Evolutionary conservation across 345 rosid species (phyloP).

Genomic region (Laguncularia racemosa): DNA sequence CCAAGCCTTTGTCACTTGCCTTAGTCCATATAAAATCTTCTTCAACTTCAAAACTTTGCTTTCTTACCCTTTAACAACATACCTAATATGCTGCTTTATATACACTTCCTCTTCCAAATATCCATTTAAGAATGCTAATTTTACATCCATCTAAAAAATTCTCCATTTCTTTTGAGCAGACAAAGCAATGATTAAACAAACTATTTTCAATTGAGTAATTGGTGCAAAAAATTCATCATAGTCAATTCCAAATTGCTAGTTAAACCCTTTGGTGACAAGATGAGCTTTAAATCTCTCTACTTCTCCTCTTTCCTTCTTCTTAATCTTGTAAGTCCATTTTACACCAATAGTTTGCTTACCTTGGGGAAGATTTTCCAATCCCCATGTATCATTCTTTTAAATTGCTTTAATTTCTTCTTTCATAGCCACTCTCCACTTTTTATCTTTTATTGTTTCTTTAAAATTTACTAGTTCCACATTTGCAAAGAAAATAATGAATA

Average conservation of each 20-base stretch:
- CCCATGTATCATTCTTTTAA: conserved; percentile 1
- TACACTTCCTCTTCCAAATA: conserved; percentile 3
- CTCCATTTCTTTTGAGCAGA: neutral
- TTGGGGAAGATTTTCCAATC: neutral
- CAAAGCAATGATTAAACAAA: conserved; percentile 2
- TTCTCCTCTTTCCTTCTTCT: neutral
- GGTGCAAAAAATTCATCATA: conserved; percentile 7
- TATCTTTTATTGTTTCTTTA: neutral
- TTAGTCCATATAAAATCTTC: neutral
- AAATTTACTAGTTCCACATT: neutral
- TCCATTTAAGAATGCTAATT: conserved; percentile 7
- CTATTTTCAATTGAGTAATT: neutral
- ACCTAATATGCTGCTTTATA: neutral
- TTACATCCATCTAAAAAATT: conserved; percentile 4
- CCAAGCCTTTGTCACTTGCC: neutral
- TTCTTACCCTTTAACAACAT: neutral
- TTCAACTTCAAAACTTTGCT: neutral
- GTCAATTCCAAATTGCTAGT: neutral
- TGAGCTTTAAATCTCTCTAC: neutral
- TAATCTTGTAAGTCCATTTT: conserved; percentile 2
- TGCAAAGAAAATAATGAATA: neutral
- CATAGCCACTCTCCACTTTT: neutral
- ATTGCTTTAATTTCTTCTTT: neutral
- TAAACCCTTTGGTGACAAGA: neutral
- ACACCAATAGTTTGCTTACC: neutral